Evolutionary conservation across 371 early-diverging fungal species (phyloP), one percentile per base, ranked within the genome.

Genomic region (Apophysomyces ossiformis): DNA sequence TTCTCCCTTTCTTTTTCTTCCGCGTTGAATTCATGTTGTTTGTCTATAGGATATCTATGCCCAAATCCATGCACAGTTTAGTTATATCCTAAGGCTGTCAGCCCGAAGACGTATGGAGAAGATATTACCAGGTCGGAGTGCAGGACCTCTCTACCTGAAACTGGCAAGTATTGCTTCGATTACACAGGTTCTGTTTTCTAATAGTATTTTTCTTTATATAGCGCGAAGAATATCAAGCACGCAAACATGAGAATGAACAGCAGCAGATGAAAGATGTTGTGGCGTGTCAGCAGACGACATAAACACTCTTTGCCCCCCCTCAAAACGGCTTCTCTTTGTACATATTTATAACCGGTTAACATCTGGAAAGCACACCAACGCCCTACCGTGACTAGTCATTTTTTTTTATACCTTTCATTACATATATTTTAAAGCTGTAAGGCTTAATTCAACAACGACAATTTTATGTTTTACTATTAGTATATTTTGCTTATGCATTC

Each of bases 41-140:
- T 11, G 12, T 26, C 32, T 26, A 35, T 66, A 85, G 82, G 79
- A 85, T 65, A 74, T 83, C 57, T 84, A 81, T 66, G 73, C 74
- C 35, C 77, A 82, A 47, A 74, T 87, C 38, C 88, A 87, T 68
- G 75, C 73, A 7, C 78, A 81, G 64, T 85, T 86, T 62, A 81
- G 85, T 57, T 83, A 79, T 57, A 84, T 81, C 38, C 71, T 87
- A 13, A 84, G 83, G 47, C 47, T 84, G 37, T 78, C 83, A 18
- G 77, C 77, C 9, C 69, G 76, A 54, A 76, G 80, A 63, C 69
- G 82, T 38, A 75, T 82, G 73, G 82, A 82, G 41, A 82, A 82
- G 43, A 46, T 82, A 1, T 67, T 67, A 11, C 69, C 69, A 5
- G 82, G 82, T 15, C 65, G 78, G 61, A 73, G 74, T 56, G 78